Evolutionary conservation across 768 basidiomycete genomes (phyloP).

Genomic region (Psilocybe subaeruginosa): DNA sequence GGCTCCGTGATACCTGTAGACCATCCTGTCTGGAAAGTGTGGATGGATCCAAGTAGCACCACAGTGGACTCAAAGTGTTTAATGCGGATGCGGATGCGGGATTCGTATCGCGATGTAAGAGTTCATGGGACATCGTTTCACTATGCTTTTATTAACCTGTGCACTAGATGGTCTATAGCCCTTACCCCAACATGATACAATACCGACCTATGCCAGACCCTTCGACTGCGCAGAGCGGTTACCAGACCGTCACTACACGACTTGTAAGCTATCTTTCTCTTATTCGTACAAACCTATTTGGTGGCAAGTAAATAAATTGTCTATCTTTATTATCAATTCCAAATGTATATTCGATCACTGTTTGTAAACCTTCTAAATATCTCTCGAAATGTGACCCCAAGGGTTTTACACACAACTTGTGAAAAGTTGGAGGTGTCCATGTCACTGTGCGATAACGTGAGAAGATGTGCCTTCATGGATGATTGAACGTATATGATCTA

Average conservation of each 20-base stretch:
- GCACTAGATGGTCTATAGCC: conserved; percentile 52
- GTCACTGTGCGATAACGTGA: conserved; percentile 1
- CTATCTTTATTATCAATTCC: not conserved
- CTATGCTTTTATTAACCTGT: conserved; percentile 1
- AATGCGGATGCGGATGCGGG: conserved; percentile 59
- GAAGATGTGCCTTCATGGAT: not conserved
- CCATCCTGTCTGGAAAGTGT: conserved; percentile 48
- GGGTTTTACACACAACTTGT: no score
- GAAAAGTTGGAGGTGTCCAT: no score
- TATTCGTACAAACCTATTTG: not conserved
- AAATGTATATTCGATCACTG: not conserved
- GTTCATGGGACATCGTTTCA: not conserved
- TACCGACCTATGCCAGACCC: conserved; percentile 31
- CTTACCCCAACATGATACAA: conserved; percentile 57
- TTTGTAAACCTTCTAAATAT: not conserved
- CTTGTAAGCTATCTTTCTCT: not conserved
- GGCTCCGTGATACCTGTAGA: conserved; percentile 43
- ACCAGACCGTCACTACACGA: not conserved
- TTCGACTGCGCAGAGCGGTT: not conserved
- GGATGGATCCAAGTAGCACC: conserved; percentile 43
- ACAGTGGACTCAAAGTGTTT: conserved; percentile 58
- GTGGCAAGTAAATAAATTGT: not conserved
- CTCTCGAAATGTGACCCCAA: no score
- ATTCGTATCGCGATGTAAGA: conserved; percentile 58
- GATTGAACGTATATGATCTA: not conserved